A percentile compares a stretch with the other conserved stretches of the same genome.
Evolutionary conservation across 768 basidiomycete genomes (phyloP).

Genomic region (Fibroporia radiculosa): DNA sequence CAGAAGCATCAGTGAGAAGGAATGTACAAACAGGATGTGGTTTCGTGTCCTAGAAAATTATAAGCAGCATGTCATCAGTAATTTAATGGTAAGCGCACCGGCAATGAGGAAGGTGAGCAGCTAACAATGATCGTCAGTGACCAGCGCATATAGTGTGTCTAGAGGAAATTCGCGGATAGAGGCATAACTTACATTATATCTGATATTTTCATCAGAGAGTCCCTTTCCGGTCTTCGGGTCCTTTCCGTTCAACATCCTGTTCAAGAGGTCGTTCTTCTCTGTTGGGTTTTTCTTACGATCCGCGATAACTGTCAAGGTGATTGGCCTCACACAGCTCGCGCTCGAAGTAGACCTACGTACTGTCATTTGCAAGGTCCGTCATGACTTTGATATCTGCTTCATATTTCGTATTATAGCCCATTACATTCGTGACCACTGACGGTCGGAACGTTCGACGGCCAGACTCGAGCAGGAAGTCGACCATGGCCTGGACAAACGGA

Average conservation of each 20-base stretch:
- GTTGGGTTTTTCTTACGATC: slow-evolving; percentile 30
- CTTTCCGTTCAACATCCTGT: slow-evolving; percentile 34
- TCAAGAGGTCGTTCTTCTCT: slow-evolving; percentile 35
- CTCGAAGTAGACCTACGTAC: slow-evolving; percentile 19
- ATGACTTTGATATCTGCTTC: slow-evolving; percentile 33
- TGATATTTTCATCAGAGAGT: slow-evolving; percentile 33
- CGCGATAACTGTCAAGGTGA: slow-evolving; percentile 25
- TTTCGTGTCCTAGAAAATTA: slow-evolving; percentile 26
- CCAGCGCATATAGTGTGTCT: neutral
- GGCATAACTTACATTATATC: slow-evolving; percentile 27
- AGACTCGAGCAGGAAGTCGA: slow-evolving; percentile 33
- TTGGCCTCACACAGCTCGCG: neutral
- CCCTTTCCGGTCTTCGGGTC: slow-evolving; percentile 37
- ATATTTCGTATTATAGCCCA: slow-evolving; percentile 31
- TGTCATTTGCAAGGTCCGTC: slow-evolving; percentile 30
- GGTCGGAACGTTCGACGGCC: slow-evolving; percentile 29
- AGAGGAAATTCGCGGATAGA: neutral
- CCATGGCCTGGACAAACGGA: slow-evolving; percentile 34
- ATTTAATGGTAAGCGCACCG: slow-evolving; percentile 17
- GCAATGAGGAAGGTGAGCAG: slow-evolving; percentile 45
- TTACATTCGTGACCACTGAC: slow-evolving; percentile 26
- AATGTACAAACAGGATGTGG: slow-evolving; percentile 23
- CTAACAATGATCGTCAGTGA: slow-evolving; percentile 11
- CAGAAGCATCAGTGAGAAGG: neutral
- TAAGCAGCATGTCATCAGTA: neutral